These are phyloP conservation scores for Sesbania bispinosa DNA, from an alignment of 306 rosid genomes.

Conservation along the genomic window DNA sequence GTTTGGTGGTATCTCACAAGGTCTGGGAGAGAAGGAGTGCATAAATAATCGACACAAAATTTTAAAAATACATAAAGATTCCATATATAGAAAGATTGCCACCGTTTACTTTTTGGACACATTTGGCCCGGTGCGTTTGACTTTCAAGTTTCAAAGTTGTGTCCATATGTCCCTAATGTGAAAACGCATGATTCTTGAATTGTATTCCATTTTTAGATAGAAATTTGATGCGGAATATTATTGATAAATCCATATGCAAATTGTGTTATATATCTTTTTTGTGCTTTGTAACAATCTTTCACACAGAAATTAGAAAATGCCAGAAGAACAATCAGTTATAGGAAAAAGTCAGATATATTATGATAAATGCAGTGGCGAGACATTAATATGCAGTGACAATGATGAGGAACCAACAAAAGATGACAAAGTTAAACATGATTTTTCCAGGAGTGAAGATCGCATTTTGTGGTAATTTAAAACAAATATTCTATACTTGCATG, in stretches of 20 bases:
- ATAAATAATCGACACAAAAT: conserved; percentile 21
- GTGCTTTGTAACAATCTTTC: conserved; percentile 36
- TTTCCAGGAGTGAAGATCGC: conserved; percentile 62
- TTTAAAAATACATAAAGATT: conserved; percentile 36
- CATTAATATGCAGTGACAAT: conserved; percentile 62
- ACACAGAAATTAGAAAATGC: conserved; percentile 85
- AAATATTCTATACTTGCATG: conserved; percentile 12
- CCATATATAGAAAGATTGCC: conserved; percentile 51
- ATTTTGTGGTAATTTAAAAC: conserved; percentile 56
- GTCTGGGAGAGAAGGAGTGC: conserved; percentile 39
- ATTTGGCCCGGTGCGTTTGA: conserved; percentile 56
- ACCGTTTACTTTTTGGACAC: conserved; percentile 65
- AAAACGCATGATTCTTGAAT: neutral
- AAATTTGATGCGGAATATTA: neutral
- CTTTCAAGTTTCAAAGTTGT: conserved; percentile 3
- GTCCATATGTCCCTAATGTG: neutral
- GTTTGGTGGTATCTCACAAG: conserved; percentile 41
- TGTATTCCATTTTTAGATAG: neutral
- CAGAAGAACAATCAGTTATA: conserved; percentile 69
- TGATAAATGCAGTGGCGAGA: conserved; percentile 59
- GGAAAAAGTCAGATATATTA: conserved; percentile 75
- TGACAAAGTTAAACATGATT: conserved; percentile 56
- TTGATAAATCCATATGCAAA: conserved; percentile 2
- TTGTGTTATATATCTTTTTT: conserved; percentile 14
- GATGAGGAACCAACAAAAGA: conserved; percentile 58